Conservation (phyloP, 1,284 basidiomycete genomes). For the Rhodotorula sp. region DNA sequence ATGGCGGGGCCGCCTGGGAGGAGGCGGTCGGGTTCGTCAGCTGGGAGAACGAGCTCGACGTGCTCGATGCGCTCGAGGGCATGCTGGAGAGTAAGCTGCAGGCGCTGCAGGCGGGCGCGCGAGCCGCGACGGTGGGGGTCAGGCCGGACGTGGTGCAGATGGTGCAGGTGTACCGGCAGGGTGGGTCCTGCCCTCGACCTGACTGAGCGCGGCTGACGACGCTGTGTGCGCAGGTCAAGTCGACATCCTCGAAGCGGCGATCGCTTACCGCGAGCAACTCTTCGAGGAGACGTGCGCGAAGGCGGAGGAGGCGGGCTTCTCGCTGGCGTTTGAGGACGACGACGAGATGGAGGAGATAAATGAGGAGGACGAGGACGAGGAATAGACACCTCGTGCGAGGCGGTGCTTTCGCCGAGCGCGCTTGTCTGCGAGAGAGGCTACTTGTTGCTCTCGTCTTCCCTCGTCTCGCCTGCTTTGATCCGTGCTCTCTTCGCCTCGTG, state of each 20-base stretch:
- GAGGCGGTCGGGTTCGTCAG: conserved; percentile 55
- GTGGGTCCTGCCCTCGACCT: conserved; percentile 8
- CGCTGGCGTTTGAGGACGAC: conserved; percentile 44
- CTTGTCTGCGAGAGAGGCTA: background rate
- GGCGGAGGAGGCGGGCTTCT: conserved; percentile 38
- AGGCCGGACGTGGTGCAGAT: conserved; percentile 30
- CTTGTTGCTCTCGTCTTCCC: no score
- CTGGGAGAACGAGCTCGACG: conserved; percentile 45
- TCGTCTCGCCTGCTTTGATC: no score
- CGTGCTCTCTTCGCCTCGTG: no score
- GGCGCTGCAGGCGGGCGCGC: conserved; percentile 6
- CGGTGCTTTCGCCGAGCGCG: background rate
- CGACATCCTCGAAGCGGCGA: conserved; percentile 28
- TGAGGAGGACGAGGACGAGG: background rate
- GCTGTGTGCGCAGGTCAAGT: conserved; percentile 34
- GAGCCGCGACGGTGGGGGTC: background rate
- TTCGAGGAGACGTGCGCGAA: conserved; percentile 21
- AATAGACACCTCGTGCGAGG: background rate
- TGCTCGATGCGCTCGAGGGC: conserved; percentile 52
- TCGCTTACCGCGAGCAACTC: conserved; percentile 16
- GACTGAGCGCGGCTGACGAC: background rate
- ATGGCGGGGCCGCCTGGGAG: conserved; percentile 61
- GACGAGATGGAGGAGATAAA: conserved; percentile 45
- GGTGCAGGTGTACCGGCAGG: conserved; percentile 37
- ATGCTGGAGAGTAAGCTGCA: conserved; percentile 43